Evolutionary conservation across 2,329 filamentous ascomycete species (phyloP).

Genomic region (Monosporascus sp.): DNA sequence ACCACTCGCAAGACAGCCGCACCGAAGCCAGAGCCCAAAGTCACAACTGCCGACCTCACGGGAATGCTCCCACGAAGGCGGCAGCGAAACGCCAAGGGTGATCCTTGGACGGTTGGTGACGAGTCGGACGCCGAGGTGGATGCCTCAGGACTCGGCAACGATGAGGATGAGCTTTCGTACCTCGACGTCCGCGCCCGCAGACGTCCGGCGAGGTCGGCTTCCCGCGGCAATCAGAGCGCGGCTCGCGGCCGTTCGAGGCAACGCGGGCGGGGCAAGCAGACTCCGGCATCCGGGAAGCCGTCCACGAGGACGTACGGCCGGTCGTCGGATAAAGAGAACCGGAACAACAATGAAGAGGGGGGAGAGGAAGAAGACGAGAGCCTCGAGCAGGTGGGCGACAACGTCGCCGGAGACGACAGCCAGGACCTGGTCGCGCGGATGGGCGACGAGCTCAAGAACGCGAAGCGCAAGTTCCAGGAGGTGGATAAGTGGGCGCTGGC

Average conservation of each 20-base stretch:
- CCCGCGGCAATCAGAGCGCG: slow-evolving; percentile 22
- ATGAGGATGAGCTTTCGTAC: slow-evolving; percentile 54
- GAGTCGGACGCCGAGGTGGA: slow-evolving; percentile 46
- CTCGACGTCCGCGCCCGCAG: slow-evolving; percentile 34
- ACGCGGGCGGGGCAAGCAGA: slow-evolving; percentile 13
- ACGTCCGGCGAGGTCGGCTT: slow-evolving; percentile 27
- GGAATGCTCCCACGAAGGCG: slow-evolving; percentile 50
- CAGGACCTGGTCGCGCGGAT: slow-evolving; percentile 33
- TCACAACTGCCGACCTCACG: slow-evolving; percentile 52
- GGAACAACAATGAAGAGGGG: slow-evolving; percentile 29
- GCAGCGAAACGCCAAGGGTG: slow-evolving; percentile 32
- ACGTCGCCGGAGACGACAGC: slow-evolving; percentile 28
- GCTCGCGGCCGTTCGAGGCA: slow-evolving; percentile 1
- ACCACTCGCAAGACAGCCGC: slow-evolving; percentile 26
- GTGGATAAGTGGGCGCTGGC: slow-evolving; percentile 66
- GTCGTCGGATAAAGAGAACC: slow-evolving; percentile 57
- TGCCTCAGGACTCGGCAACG: slow-evolving; percentile 41
- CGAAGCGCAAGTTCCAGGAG: slow-evolving; percentile 61
- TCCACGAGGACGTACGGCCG: slow-evolving; percentile 46
- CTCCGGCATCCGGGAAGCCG: slow-evolving; percentile 5
- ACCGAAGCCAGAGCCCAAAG: slow-evolving; percentile 34
- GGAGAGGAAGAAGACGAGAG: slow-evolving; percentile 30
- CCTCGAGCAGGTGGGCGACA: slow-evolving; percentile 35
- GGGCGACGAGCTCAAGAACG: slow-evolving; percentile 52
- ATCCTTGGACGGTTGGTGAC: slow-evolving; percentile 34